Percentiles rank a stretch among this genome's conserved stretches.
Conservation (phyloP, 1,284 basidiomycete genomes). For the Meripilus lineatus region DNA sequence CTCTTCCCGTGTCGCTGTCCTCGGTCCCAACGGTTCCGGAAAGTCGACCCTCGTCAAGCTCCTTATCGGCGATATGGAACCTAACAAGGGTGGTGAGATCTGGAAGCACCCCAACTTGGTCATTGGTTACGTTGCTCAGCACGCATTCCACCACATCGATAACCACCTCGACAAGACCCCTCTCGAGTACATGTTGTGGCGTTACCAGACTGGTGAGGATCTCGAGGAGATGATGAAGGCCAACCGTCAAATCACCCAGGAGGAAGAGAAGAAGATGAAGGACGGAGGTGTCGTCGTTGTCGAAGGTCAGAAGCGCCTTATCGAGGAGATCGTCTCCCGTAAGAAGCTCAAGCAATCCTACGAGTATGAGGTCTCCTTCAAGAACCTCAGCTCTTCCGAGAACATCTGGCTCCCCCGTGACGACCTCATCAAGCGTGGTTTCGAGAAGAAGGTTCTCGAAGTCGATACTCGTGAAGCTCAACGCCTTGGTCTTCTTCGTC, state of each 20-base stretch:
- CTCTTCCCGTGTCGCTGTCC: slow-evolving; percentile 94
- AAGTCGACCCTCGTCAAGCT: slow-evolving; percentile 99
- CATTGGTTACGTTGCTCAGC: slow-evolving; percentile 97
- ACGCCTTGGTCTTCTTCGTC: slow-evolving; percentile 92
- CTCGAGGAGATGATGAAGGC: slow-evolving; percentile 95
- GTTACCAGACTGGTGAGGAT: slow-evolving; percentile 99
- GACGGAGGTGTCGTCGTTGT: slow-evolving; percentile 83
- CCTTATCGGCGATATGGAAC: slow-evolving; percentile 95
- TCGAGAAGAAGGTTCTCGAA: slow-evolving; percentile 98
- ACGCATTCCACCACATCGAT: slow-evolving; percentile 99
- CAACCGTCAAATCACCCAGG: slow-evolving; percentile 81
- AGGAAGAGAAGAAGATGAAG: slow-evolving; percentile 95
- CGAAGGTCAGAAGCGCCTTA: slow-evolving; percentile 92
- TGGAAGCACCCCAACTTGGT: slow-evolving; percentile 99
- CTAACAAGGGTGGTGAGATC: slow-evolving; percentile 93
- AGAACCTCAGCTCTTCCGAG: slow-evolving; percentile 88
- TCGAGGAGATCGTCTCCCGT: slow-evolving; percentile 87
- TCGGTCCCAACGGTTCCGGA: slow-evolving; percentile 97
- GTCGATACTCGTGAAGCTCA: slow-evolving; percentile 97
- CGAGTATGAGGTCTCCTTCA: slow-evolving; percentile 96
- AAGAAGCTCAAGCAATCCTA: slow-evolving; percentile 99
- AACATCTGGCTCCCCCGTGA: slow-evolving; percentile 97
- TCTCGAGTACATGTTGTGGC: slow-evolving; percentile 98
- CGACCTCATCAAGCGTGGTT: slow-evolving; percentile 95
- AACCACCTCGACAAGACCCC: slow-evolving; percentile 97